Percentiles rank a stretch among this genome's conserved stretches.
Conservation (phyloP, 2,329 filamentous ascomycete genomes). For the Fusarium torulosum region DNA sequence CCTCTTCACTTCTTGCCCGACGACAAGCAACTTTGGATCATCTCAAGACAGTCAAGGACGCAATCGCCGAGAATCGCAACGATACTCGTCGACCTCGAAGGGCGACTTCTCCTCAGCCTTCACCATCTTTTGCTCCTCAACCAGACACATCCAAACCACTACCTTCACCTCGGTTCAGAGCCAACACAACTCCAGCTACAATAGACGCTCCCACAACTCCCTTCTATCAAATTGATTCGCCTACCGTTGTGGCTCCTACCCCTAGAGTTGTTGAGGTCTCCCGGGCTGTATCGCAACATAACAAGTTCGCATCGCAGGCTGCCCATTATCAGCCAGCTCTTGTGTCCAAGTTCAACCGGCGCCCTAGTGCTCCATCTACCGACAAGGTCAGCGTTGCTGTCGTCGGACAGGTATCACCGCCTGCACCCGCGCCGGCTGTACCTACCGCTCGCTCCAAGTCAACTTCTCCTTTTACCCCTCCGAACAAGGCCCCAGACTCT, state of each 20-base stretch:
- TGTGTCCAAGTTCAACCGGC: constrained; percentile 49
- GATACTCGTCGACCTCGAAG: constrained; percentile 54
- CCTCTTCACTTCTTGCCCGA: constrained; percentile 62
- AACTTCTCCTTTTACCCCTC: constrained; percentile 40
- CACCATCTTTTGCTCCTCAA: constrained; percentile 55
- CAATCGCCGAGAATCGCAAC: constrained; percentile 55
- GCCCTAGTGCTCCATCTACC: constrained; percentile 15
- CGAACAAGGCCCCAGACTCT: constrained; percentile 57
- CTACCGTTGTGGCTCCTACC: constrained; percentile 15
- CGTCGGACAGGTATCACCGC: constrained; percentile 29
- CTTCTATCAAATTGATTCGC: constrained; percentile 49
- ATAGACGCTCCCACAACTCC: constrained; percentile 58
- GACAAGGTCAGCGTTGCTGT: constrained; percentile 22
- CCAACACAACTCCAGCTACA: constrained; percentile 67
- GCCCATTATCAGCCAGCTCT: constrained; percentile 27
- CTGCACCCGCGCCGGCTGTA: constrained; percentile 15
- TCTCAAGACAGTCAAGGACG: constrained; percentile 66
- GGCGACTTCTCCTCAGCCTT: constrained; percentile 64
- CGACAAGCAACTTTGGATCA: constrained; percentile 71
- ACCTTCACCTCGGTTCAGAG: constrained; percentile 58
- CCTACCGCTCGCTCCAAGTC: constrained; percentile 19
- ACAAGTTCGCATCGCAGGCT: constrained; percentile 17
- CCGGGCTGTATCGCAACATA: constrained; percentile 14
- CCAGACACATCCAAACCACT: constrained; percentile 44
- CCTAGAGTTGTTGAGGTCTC: constrained; percentile 32